A percentile compares a stretch with the other conserved stretches of the same genome.
These are phyloP conservation scores for Verbena officinalis DNA, from an alignment of 257 asterid species.

Conservation along the genomic window DNA sequence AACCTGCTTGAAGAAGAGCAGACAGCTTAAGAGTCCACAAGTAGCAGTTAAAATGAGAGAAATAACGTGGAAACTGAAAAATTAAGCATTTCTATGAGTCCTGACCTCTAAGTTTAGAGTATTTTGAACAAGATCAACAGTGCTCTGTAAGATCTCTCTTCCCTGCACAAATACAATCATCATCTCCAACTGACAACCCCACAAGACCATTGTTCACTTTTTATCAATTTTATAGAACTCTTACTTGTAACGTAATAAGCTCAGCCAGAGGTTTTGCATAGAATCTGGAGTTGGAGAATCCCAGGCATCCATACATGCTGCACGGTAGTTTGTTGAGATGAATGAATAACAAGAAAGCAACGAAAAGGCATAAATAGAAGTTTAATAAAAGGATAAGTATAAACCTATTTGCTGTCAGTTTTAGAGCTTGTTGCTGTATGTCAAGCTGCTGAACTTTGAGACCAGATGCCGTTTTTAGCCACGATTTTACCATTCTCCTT, in stretches of 20 bases:
- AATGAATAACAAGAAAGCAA: conserved; percentile 20
- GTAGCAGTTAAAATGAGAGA: conserved; percentile 28
- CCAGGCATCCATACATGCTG: conserved; percentile 99
- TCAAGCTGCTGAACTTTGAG: conserved; percentile 89
- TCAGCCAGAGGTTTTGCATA: conserved; percentile 97
- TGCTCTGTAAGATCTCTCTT: conserved; percentile 92
- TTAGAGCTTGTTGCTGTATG: conserved; percentile 96
- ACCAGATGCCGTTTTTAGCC: conserved; percentile 83
- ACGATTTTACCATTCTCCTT: conserved; percentile 73
- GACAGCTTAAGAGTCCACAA: conserved; percentile 27
- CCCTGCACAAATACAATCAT: conserved; percentile 60
- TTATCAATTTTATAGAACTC: conserved; percentile 26
- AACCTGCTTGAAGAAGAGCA: conserved; percentile 56
- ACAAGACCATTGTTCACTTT: conserved; percentile 9
- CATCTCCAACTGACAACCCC: conserved; percentile 23
- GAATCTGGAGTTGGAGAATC: conserved; percentile 94
- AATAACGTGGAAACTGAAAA: conserved; percentile 14
- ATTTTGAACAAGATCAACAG: conserved; percentile 91
- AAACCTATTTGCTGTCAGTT: conserved; percentile 97
- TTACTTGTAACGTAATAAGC: conserved; percentile 87
- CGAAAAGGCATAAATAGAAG: conserved; percentile 27
- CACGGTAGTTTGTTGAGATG: conserved; percentile 32
- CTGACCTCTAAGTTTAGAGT: conserved; percentile 81
- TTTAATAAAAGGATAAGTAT: conserved; percentile 23
- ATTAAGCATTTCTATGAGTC: conserved; percentile 19